Evolutionary conservation across 1,284 basidiomycete genomes (phyloP), one percentile per base, ranked within the genome.

Genomic region (Takashimella koratensis): DNA sequence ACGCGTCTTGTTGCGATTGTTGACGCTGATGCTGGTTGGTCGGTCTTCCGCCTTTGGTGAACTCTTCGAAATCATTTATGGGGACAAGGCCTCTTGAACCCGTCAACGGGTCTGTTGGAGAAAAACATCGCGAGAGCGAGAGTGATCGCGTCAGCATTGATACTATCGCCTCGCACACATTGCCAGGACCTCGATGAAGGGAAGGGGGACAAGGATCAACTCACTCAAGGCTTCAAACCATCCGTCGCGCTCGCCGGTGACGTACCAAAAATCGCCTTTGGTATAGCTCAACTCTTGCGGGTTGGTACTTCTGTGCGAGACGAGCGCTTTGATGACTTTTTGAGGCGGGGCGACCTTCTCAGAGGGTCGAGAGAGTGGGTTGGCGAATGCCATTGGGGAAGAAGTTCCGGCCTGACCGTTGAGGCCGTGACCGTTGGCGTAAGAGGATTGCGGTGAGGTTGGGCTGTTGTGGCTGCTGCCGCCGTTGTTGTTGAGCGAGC

Each of bases 261-360:
- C 94, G 77, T 98, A 90, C 79, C 97, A 98, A 77, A 98, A 98
- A 78, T 99, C 96, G 58, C 96, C 96, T 76, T 89, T 88, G 62
- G 84, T 81, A 73, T 98, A 98, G 43, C 88, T 85, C 51, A 99
- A 84, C 69, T 98, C 88, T 68, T 90, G 86, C 0, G 92, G 89
- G 0, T 86, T 83, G 52, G 82, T 80, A 2, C 90, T 84, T 43
- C 82, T 78, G 77, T 93, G 86, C 20, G 82, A 74, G 23, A 81
- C 75, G 58, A 88, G 80, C 4, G 96, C 94, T 54, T 90, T 86
- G 67, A 99, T 96, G 69, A 98, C 94, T 74, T 93, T 95, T 77
- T 95, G 89, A 1, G 96, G 93, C 2, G 93, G 93, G 4, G 85
- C 77, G 54, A 89, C 83, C 45, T 86, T 81, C 43, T 83, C 78